Evolutionary conservation across 108 stramenopile genomes (phyloP).

Genomic region (Pseudonitzschia multiseries): DNA sequence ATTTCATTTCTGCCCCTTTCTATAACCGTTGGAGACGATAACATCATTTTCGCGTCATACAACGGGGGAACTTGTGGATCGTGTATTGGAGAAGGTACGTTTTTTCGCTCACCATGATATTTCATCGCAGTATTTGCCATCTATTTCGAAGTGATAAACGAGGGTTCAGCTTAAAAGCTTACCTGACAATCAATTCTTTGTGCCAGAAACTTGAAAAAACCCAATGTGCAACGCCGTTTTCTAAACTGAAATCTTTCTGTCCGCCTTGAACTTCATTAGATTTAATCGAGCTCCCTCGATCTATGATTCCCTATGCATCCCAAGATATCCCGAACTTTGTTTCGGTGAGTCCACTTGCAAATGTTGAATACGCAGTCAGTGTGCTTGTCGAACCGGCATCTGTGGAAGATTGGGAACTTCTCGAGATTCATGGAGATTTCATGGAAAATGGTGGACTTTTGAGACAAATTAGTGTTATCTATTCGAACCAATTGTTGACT

Average conservation of each 20-base stretch:
- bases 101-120: constrained; percentile 1
- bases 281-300: constrained; percentile 30
- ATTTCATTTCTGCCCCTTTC: constrained; percentile 30
- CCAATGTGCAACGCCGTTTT: background rate
- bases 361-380: constrained; percentile 34
- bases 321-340: constrained; percentile 42
- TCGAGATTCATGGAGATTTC: constrained; percentile 59
- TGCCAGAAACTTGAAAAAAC: background rate
- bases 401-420: constrained; percentile 73
- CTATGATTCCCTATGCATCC: constrained; percentile 22
- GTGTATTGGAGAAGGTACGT: constrained; percentile 12
- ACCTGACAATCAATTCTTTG: background rate
- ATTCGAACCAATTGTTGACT: constrained; percentile 48
- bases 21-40: constrained; percentile 22
- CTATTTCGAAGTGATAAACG: constrained; percentile 65
- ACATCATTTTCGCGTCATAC: constrained; percentile 53
- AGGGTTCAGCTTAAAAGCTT: background rate
- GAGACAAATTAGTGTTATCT: constrained; percentile 71
- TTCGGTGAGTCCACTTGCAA: constrained; percentile 46
- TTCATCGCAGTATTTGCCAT: constrained; percentile 46
- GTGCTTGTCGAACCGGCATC: constrained; percentile 66
- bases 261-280: background rate
- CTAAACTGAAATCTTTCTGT: background rate
- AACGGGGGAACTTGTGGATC: constrained; percentile 57
- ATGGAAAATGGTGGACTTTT: constrained; percentile 69